Evolutionary conservation across 208 protist species (phyloP).

Genomic region (Leptomonas pyrrhocoris): DNA sequence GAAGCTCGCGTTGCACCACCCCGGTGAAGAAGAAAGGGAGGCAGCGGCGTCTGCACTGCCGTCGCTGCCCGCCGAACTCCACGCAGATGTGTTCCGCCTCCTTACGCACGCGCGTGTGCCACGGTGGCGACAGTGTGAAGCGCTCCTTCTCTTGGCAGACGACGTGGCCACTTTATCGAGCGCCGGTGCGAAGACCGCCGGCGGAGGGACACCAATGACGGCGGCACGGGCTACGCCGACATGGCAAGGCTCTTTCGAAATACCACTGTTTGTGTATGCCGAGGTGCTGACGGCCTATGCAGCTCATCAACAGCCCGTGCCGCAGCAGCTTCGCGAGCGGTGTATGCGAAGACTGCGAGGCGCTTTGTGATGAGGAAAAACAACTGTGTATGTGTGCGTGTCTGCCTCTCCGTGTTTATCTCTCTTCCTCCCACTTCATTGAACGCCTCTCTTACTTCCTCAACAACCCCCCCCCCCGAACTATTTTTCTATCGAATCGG

Average conservation of each 20-base stretch:
- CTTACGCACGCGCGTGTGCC: not conserved
- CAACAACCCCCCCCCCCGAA: too few relatives aligned
- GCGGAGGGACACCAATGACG: not conserved
- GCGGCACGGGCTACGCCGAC: not conserved
- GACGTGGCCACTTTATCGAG: not conserved
- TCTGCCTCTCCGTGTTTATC: too few relatives aligned
- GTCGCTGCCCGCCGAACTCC: not conserved
- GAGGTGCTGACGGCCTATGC: not conserved
- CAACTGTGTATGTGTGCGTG: too few relatives aligned
- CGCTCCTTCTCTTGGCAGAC: not conserved
- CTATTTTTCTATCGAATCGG: too few relatives aligned
- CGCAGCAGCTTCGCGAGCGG: not conserved
- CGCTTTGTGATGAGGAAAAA: too few relatives aligned
- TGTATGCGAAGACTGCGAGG: not conserved
- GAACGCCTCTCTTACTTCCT: not conserved
- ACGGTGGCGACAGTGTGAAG: constrained; percentile 2
- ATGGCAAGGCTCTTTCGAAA: not conserved
- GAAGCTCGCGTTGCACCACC: too few relatives aligned
- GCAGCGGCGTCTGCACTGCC: not conserved
- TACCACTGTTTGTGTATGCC: constrained; percentile 1
- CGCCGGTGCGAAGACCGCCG: not conserved
- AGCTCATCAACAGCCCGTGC: not conserved
- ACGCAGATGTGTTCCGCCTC: not conserved
- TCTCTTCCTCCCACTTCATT: not conserved
- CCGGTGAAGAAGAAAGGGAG: too few relatives aligned